These are phyloP conservation scores for Pisolithus marmoratus DNA, from an alignment of 768 basidiomycete genomes.

Conservation along the genomic window DNA sequence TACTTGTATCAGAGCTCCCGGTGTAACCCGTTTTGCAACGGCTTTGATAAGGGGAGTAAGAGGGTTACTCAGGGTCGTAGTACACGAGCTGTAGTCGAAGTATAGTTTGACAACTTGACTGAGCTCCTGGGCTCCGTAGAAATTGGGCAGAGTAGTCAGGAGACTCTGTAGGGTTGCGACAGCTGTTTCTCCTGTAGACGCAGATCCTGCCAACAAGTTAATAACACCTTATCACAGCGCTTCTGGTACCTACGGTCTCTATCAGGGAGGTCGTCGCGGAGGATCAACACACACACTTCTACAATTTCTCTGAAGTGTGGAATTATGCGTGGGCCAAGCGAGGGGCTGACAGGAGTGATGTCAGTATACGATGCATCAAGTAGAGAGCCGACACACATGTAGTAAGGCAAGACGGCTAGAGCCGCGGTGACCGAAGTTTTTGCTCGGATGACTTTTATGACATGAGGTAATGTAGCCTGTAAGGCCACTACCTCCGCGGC, in stretches of 20 bases:
- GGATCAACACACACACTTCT: slow-evolving; percentile 44
- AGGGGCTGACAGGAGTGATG: slow-evolving; percentile 39
- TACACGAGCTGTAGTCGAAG: slow-evolving; percentile 34
- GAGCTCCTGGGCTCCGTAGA: slow-evolving; percentile 66
- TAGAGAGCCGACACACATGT: slow-evolving; percentile 46
- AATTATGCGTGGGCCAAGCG: slow-evolving; percentile 84
- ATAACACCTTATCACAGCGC: neutral
- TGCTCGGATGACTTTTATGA: slow-evolving; percentile 47
- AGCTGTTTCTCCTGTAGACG: slow-evolving; percentile 26
- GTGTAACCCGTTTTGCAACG: slow-evolving; percentile 63
- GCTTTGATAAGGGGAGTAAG: slow-evolving; percentile 48
- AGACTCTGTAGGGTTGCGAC: slow-evolving; percentile 59
- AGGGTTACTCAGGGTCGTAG: slow-evolving; percentile 17
- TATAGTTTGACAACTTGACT: slow-evolving; percentile 51
- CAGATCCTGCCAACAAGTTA: slow-evolving; percentile 22
- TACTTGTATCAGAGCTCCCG: slow-evolving; percentile 62
- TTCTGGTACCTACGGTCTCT: slow-evolving; percentile 28
- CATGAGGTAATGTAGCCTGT: slow-evolving; percentile 50
- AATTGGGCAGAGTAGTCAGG: slow-evolving; percentile 71
- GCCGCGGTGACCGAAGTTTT: slow-evolving; percentile 35
- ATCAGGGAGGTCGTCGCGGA: slow-evolving; percentile 35
- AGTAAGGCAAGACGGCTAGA: slow-evolving; percentile 49
- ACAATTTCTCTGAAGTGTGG: slow-evolving; percentile 76
- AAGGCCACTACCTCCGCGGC: slow-evolving; percentile 64
- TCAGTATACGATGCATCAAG: neutral